Conservation (phyloP, 129 eudicot genomes). For the Saposhnikovia divaricata region DNA sequence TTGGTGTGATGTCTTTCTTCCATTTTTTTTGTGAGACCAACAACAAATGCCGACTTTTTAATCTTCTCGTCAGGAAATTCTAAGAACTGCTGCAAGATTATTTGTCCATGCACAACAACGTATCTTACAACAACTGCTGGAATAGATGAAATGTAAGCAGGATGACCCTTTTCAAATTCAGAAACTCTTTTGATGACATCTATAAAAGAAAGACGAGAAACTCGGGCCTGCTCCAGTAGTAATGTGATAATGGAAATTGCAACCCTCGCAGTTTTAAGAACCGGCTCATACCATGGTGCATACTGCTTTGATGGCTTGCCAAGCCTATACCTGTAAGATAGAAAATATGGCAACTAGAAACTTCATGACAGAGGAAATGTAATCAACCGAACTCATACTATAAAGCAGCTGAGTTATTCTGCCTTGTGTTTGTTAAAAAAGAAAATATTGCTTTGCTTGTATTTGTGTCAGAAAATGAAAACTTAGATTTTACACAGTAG, state of each 20-base stretch:
- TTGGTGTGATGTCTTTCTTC: conserved; percentile 84
- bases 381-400: background rate
- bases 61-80: conserved; percentile 80
- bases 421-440: background rate
- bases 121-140: conserved; percentile 59
- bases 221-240: conserved; percentile 85
- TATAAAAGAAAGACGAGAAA: conserved; percentile 61
- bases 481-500: background rate
- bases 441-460: background rate
- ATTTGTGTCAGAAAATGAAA: background rate
- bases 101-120: conserved; percentile 91
- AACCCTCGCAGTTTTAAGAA: conserved; percentile 81
- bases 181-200: conserved; percentile 75
- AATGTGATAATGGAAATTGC: conserved; percentile 67
- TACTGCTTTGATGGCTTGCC: conserved; percentile 96
- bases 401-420: background rate
- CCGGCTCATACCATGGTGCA: conserved; percentile 86
- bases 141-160: conserved; percentile 73
- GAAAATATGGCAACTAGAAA: background rate
- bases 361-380: background rate
- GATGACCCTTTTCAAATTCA: conserved; percentile 60
- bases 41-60: conserved; percentile 63
- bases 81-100: conserved; percentile 77
- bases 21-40: conserved; percentile 72
- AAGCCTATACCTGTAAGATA: conserved; percentile 75